Base-by-base conservation (phyloP, 2,329 filamentous ascomycete genomes). In the Fusarium anguioides region DNA sequence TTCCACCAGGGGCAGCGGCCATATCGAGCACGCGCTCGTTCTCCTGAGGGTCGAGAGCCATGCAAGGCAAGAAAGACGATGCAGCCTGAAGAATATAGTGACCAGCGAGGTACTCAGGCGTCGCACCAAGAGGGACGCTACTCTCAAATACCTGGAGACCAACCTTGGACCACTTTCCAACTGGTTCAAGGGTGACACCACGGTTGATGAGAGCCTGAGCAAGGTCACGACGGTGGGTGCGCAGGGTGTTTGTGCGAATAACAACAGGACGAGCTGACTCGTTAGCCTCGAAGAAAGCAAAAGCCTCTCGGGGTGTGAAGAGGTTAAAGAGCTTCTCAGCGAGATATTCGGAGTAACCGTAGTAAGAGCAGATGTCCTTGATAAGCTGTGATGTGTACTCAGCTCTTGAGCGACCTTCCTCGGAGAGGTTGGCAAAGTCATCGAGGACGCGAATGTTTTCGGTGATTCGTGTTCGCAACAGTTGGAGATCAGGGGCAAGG, bases 221-320 rank as follows among this genome's bases (percentile, higher is more conserved):
- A 18, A 99, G 90, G 66, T 97, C 94, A 74, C 88, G 82, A 50
- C 88, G 84, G 75, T 89, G 87, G 35, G 88, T 90, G 72, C 93
- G 91, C 60, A 99, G 87, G 10, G 95, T 99, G 81, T 99, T 99
- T 66, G 96, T 98, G 75, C 96, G 90, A 76, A 99, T 96, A 69
- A 99, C 96, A 59, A 99, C 90, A 6, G 96, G 96, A 49, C 96
- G 89, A 15, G 94, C 89, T 26, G 92, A 94, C 81, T 99, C 96
- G 88, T 99, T 99, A 73, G 95, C 95, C 81, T 99, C 96, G 82
- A 99, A 98, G 81, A 99, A 99, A 53, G 94, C 94, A 72, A 98
- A 96, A 1, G 96, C 96, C 81, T 99, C 96, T 72, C 91, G 90
- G 1, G 96, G 93, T 2, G 94, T 89, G 81, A 99, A 98, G 8